phyloP scores from a whole-genome alignment of 345 rosid species.

The Aquilaria yunnanensis region DNA sequence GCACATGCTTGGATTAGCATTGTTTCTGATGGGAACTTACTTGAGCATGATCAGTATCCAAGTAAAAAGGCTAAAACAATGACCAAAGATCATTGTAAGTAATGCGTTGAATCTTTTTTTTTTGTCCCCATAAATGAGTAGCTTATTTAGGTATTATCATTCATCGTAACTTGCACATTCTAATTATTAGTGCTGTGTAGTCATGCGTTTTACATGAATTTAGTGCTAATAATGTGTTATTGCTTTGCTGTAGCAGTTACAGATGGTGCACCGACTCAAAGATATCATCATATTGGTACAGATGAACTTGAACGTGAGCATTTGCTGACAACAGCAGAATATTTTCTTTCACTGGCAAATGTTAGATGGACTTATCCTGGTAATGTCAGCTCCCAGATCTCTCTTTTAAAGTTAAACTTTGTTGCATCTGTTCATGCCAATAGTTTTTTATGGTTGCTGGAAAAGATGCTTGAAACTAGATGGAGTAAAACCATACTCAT shows the following conservation, averaged over 20 bases:
- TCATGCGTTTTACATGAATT: neutral
- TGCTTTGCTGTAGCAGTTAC: conserved; percentile 29
- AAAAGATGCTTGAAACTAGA: neutral
- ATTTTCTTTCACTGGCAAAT: conserved; percentile 63
- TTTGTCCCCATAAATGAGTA: too few species aligned
- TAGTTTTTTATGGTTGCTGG: conserved; percentile 9
- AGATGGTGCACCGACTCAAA: conserved; percentile 33
- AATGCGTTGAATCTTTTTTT: neutral
- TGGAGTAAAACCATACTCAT: too few species aligned
- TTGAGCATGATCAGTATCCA: conserved; percentile 40
- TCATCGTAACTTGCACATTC: neutral
- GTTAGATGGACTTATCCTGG: conserved; percentile 65
- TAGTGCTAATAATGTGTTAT: conserved; percentile 2
- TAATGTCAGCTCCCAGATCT: conserved; percentile 18
- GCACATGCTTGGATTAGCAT: conserved; percentile 87
- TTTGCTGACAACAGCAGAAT: conserved; percentile 78
- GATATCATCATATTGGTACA: conserved; percentile 46
- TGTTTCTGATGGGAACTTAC: conserved; percentile 33
- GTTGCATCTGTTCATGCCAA: neutral
- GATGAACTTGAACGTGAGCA: conserved; percentile 73
- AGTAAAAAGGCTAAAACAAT: conserved; percentile 67
- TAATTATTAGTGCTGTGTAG: neutral
- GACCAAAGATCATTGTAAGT: conserved; percentile 49
- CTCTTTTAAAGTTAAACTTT: neutral
- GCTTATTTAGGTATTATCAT: too few species aligned